phyloP scores from a whole-genome alignment of 2,329 filamentous ascomycete genomes.

The Leptosphaerulina australis region DNA sequence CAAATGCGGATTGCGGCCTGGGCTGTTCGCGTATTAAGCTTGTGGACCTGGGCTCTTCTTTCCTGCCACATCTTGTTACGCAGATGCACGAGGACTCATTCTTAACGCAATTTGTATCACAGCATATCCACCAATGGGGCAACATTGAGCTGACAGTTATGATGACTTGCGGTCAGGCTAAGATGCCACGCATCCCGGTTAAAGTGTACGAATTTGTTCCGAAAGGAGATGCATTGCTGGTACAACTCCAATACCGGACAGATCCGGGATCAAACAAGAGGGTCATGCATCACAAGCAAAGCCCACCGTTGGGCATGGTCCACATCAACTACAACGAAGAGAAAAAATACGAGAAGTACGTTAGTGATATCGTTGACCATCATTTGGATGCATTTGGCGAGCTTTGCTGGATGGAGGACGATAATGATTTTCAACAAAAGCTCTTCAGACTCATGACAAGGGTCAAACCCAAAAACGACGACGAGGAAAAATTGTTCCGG shows the following conservation, averaged over 20 bases:
- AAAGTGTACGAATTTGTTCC: constrained; percentile 56
- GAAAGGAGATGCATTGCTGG: constrained; percentile 47
- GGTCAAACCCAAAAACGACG: constrained; percentile 48
- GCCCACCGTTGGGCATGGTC: constrained; percentile 55
- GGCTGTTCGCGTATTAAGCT: constrained; percentile 55
- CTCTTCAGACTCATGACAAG: constrained; percentile 52
- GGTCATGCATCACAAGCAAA: constrained; percentile 45
- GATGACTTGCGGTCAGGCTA: constrained; percentile 51
- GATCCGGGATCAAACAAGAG: constrained; percentile 44
- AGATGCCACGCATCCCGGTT: constrained; percentile 52
- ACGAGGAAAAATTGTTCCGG: constrained; percentile 50
- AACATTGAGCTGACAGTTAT: constrained; percentile 49
- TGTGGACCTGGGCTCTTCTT: constrained; percentile 51
- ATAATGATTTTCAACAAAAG: constrained; percentile 52
- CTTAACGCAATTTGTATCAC: constrained; percentile 49
- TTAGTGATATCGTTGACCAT: constrained; percentile 51
- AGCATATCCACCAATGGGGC: constrained; percentile 48
- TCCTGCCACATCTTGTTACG: constrained; percentile 52
- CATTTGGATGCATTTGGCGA: constrained; percentile 51
- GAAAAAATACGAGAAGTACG: constrained; percentile 53
- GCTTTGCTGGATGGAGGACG: constrained; percentile 54
- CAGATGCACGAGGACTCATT: constrained; percentile 53
- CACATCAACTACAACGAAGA: constrained; percentile 54
- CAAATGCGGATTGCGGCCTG: constrained; percentile 51
- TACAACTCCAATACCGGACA: constrained; percentile 53